Evolutionary conservation across 1,139 yeast genomes (phyloP), one percentile per base, ranked within the genome.

Genomic region (Komagataea norvegica): DNA sequence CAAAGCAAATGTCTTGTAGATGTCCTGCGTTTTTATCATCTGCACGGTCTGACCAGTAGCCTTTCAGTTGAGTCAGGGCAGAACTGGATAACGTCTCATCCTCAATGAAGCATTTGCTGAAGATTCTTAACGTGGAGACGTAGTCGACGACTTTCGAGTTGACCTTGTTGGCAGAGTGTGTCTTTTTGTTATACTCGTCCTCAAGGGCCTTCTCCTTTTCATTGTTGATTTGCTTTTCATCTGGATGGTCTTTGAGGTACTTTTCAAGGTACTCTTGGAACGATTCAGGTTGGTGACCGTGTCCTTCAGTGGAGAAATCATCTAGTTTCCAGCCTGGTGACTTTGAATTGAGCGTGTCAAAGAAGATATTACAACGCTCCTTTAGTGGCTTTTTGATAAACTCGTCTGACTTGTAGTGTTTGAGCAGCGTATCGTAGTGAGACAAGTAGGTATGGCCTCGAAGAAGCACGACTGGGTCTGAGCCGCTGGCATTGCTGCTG

Each of bases 21-120:
- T 14, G 6, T 17, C 15, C 28, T 2, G 21, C 15, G 2, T 33
- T 29, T 21, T 31, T 39, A 14, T 36, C 38, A 13, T 42, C 43
- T 10, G 33, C 29, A 8, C 20, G n/a, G n/a, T n/a, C n/a, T 8
- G 19, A 20, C 32, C 21, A 27, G 24, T 27, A 34, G 3, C 21
- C 27, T 22, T 31, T 36, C 31, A 40, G 32, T 30, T 15, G 40
- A 11, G n/a, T 31, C 22, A 29, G 28, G 17, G 18, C 31, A 18
- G 37, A 37, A 47, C 45, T 40, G 54, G 58, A 27, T 6, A n/a
- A 20, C 17, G 13, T 15, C 4, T 15, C 30, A 3, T 56, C 48
- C 14, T 63, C 59, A 21, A 68, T 43, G 44, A 54, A 69, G 46
- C 75, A 70, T 41, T 62, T 64, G 35, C 67, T 67, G 47, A 64